phyloP scores from a whole-genome alignment of 495 filamentous ascomycete species.

The Penicillium cosmopolitanum region DNA sequence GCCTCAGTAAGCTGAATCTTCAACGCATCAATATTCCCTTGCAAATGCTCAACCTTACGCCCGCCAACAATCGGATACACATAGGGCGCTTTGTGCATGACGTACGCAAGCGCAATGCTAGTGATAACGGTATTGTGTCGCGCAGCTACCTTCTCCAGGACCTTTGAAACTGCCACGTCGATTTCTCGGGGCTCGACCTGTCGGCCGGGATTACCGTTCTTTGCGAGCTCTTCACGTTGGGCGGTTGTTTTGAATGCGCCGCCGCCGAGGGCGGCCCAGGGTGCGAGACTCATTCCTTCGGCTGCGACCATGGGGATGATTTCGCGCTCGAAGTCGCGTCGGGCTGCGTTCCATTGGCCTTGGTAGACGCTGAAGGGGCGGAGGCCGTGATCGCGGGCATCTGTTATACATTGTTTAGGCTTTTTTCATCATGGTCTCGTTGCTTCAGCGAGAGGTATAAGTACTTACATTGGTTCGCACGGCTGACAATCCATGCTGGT shows the following conservation, averaged over 20 bases:
- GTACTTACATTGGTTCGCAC: constrained; percentile 57
- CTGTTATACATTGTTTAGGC: constrained; percentile 23
- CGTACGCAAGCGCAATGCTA: constrained; percentile 67
- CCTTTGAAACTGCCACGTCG: constrained; percentile 48
- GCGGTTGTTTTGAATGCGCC: constrained; percentile 44
- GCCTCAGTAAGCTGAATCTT: constrained; percentile 56
- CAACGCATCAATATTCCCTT: constrained; percentile 71
- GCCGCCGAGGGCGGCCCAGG: constrained; percentile 66
- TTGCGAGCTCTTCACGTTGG: constrained; percentile 24
- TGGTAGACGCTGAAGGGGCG: constrained; percentile 70
- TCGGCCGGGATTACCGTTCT: constrained; percentile 26
- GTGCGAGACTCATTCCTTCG: constrained; percentile 72
- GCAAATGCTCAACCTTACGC: constrained; percentile 65
- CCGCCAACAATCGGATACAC: constrained; percentile 76
- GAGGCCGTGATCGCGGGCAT: constrained; percentile 66
- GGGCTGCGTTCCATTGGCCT: constrained; percentile 62
- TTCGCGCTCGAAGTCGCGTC: constrained; percentile 71
- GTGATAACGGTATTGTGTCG: constrained; percentile 55
- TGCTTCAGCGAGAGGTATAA: too few species aligned
- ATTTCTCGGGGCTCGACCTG: constrained; percentile 15
- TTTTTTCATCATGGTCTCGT: too few species aligned
- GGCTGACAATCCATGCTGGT: constrained; percentile 70
- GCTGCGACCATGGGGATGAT: constrained; percentile 67
- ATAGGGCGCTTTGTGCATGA: constrained; percentile 74
- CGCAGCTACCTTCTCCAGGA: constrained; percentile 63